Evolutionary conservation across 192 early-diverging fungal genomes (phyloP).

Genomic region (Coemansia umbellata): DNA sequence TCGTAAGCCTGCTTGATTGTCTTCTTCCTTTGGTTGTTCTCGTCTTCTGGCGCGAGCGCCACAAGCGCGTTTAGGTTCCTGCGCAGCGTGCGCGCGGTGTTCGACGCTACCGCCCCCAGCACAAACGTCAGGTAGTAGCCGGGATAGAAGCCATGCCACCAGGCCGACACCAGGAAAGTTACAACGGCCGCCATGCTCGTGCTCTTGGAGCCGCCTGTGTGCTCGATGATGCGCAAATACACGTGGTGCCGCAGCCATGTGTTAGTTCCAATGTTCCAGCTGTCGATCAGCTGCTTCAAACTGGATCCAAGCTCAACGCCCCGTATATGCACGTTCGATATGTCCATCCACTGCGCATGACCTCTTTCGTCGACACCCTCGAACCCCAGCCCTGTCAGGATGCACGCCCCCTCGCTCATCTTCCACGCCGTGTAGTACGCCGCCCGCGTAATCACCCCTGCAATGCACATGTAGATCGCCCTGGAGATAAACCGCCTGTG

Average conservation of each 20-base stretch:
- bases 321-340: conserved; percentile 73
- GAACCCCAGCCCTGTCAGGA: conserved; percentile 79
- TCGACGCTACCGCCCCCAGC: conserved; percentile 56
- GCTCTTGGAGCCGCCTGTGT: conserved; percentile 46
- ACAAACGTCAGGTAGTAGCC: conserved; percentile 79
- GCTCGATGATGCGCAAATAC: conserved; percentile 62
- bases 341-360: conserved; percentile 60
- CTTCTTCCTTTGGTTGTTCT: background rate
- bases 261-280: conserved; percentile 91
- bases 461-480: conserved; percentile 17
- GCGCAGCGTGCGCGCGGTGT: conserved; percentile 56
- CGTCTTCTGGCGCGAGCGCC: background rate
- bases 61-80: conserved; percentile 47
- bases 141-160: conserved; percentile 96
- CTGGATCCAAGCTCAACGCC: conserved; percentile 75
- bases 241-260: conserved; percentile 85
- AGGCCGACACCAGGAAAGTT: conserved; percentile 80
- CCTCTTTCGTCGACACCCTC: conserved; percentile 63
- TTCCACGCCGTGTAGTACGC: conserved; percentile 91
- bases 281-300: conserved; percentile 67
- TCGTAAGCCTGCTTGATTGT: conserved; percentile 61
- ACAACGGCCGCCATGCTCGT: conserved; percentile 59
- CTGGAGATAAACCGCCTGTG: conserved; percentile 5
- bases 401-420: conserved; percentile 80
- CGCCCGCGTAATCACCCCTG: conserved; percentile 25